Base-by-base conservation (phyloP, 345 rosid species). In the Nasturtium officinale region DNA sequence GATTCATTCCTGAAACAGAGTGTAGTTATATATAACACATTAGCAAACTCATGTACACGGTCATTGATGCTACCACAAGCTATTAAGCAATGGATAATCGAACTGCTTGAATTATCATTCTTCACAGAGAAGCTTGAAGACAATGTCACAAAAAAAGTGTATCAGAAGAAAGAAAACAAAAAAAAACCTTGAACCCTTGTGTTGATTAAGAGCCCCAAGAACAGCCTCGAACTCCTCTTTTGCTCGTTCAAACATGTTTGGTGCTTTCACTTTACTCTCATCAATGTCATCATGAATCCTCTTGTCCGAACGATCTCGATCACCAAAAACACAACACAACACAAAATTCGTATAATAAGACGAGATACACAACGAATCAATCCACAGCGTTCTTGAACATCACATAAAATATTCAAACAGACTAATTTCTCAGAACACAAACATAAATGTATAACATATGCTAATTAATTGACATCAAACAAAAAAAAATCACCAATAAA, bases 151-250 rank as follows among this genome's bases (percentile, higher is more conserved):
- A 11, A 63, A 45, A 9, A n/a, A n/a, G n/a, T 23, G 28, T 16
- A 48, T 1, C 5, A 64, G 4, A 64, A 61, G 35, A 38, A 28
- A 67, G 26, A 65, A 17, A 29, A 52, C 15, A 23, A 1, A 58
- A 16, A 45, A 48, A 45, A 57, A 42, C 23, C 40, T 46, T 2
- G 74, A 89, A 83, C 80, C 65, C 67, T 74, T 72, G 25, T 33
- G 77, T 21, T 71, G 67, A 74, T 86, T 83, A 63, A 85, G 63
- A 9, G 82, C 61, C 2, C 86, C 84, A 70, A 81, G 69, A 47
- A 87, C 79, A 53, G 94, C 90, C 40, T 88, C 87, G 21, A 85
- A 73, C 83, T 87, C 91, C 58, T 89, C 91, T 82, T 85, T 83
- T 0, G 83, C 89, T 79, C 87, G 63, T 54, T 86, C 87, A 9